Conservation (phyloP, 306 rosid species). For the Datisca glomerata region DNA sequence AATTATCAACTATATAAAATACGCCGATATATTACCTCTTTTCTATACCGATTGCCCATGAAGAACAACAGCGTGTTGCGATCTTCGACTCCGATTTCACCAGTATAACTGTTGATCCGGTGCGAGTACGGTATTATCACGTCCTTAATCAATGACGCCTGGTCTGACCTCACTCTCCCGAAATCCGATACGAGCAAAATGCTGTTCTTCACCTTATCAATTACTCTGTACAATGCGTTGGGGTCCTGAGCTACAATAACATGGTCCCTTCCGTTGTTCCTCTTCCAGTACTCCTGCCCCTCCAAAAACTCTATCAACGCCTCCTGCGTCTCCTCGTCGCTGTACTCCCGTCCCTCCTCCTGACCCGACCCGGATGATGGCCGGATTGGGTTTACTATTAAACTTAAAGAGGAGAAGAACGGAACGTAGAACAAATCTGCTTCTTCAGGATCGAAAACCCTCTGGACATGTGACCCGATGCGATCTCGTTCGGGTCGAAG, state of each 20-base stretch:
- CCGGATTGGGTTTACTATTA: conserved; percentile 50
- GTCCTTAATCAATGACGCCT: conserved; percentile 84
- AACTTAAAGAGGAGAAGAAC: conserved; percentile 67
- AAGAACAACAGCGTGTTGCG: conserved; percentile 74
- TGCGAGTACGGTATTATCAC: conserved; percentile 80
- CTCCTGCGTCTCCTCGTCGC: conserved; percentile 79
- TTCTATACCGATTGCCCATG: conserved; percentile 91
- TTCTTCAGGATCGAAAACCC: conserved; percentile 69
- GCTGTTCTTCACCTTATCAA: conserved; percentile 46
- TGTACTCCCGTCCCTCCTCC: conserved; percentile 33
- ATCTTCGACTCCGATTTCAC: conserved; percentile 32
- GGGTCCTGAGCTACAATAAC: conserved; percentile 90
- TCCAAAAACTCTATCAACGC: conserved; percentile 72
- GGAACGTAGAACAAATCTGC: conserved; percentile 85
- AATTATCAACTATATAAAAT: too few species aligned
- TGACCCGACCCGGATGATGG: conserved; percentile 22
- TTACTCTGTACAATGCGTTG: conserved; percentile 59
- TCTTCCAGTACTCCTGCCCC: conserved; percentile 70
- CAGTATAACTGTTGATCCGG: conserved; percentile 41
- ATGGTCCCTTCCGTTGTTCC: conserved; percentile 72
- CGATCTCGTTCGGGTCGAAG: conserved; percentile 39
- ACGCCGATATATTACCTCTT: too few species aligned
- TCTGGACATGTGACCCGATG: conserved; percentile 33
- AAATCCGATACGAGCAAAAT: conserved; percentile 75
- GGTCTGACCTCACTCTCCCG: conserved; percentile 65